Evolutionary conservation across 768 basidiomycete species (phyloP), one percentile per base, ranked within the genome.

Genomic region (Boletus vermiculosoides): DNA sequence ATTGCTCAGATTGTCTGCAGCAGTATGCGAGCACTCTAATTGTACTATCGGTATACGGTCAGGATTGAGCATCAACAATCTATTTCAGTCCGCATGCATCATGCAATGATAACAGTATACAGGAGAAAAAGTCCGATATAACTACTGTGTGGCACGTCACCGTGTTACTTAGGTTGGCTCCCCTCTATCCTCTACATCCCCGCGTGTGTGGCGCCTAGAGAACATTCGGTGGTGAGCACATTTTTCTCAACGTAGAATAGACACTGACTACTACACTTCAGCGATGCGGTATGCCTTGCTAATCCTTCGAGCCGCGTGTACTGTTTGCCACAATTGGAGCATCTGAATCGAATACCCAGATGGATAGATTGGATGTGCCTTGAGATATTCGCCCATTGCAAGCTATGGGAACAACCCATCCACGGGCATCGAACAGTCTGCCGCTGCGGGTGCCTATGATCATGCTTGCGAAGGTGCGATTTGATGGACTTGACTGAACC

Each of bases 381-480:
- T 13, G 52, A 25, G 7, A 54, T 40, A 20, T 54, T 65, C 45
- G n/a, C 34, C 57, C 55, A 50, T 36, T 36, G 39, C 34, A 52
- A n/a, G 25, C 9, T 42, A 13, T 46, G 20, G 5, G 41, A 28
- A 49, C 60, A 62, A 18, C 52, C 54, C 12, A 10, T 22, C 60
- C 64, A 63, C 1, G 57, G 53, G 33, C 55, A 65, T 13, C 12
- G 46, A 28, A 59, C 47, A 23, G 20, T 3, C 44, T 42, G 40
- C 15, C 34, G 36, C 23, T 45, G 47, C 12, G 31, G 50, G 20
- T 66, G 50, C 23, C 42, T 53, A 20, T 59, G 44, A 8, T 46
- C 48, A 23, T 64, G 62, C 41, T 49, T 22, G n/a, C 34, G 54
- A 22, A 66, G 49, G 36, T 63, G 63, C 22, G 3, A 12, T 31